Percentiles rank a stretch among this genome's conserved stretches.
Evolutionary conservation across 352 stramenopile species (phyloP).

Genomic region (Pythium aristosporum): DNA sequence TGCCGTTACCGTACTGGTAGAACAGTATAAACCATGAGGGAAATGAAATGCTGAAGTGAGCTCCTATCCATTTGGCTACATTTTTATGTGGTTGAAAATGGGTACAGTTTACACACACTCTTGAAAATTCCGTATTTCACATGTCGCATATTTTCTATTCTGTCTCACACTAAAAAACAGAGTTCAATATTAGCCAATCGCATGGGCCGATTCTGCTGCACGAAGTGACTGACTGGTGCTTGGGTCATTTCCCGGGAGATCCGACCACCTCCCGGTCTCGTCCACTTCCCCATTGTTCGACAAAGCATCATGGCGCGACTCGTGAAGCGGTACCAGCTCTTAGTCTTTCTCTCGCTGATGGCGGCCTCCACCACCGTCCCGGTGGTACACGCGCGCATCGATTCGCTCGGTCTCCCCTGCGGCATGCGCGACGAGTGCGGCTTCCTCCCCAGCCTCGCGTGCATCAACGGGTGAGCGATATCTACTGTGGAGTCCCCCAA

Average conservation of each 20-base stretch:
- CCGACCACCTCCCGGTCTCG: not conserved
- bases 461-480: slow-evolving; percentile 46
- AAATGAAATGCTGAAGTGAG: not conserved
- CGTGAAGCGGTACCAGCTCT: not conserved
- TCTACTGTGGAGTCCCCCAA: not conserved
- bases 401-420: slow-evolving; percentile 45
- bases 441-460: slow-evolving; percentile 71
- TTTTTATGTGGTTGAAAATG: not conserved
- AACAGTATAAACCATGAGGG: not conserved
- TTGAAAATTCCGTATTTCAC: not conserved
- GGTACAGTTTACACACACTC: not conserved
- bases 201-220: not conserved
- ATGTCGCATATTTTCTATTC: not conserved
- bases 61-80: not conserved
- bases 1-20: not conserved
- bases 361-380: not conserved
- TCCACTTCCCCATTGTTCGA: not conserved
- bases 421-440: slow-evolving; percentile 57
- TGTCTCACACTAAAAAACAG: not conserved
- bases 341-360: not conserved
- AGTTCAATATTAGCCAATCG: not conserved
- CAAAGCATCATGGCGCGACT: no score
- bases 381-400: not conserved
- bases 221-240: slow-evolving; percentile 1
- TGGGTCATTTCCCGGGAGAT: not conserved